Conservation (phyloP, 768 basidiomycete genomes). For the Mycena latifolia region DNA sequence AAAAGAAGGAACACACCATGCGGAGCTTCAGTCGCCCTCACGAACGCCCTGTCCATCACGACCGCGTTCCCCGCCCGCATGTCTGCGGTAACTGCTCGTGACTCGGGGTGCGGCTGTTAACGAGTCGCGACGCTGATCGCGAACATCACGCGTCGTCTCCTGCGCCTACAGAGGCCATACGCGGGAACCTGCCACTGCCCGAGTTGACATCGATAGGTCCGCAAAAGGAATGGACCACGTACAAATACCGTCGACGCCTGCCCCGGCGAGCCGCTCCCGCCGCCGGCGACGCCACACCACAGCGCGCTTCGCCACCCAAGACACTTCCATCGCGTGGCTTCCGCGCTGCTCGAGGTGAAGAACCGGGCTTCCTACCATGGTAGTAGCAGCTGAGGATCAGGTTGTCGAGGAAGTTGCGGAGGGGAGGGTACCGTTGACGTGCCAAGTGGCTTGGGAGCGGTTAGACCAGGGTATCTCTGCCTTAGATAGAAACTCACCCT, state of each 20-base stretch:
- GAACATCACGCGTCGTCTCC: slow-evolving; percentile 30
- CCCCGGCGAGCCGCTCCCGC: slow-evolving; percentile 90
- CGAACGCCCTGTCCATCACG: slow-evolving; percentile 91
- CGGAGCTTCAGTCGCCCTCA: slow-evolving; percentile 76
- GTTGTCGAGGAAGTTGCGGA: slow-evolving; percentile 89
- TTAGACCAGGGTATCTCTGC: too few relatives aligned
- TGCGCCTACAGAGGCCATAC: slow-evolving; percentile 71
- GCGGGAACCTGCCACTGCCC: slow-evolving; percentile 69
- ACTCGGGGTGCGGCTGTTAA: slow-evolving; percentile 20
- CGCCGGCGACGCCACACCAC: slow-evolving; percentile 94
- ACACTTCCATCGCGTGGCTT: slow-evolving; percentile 86
- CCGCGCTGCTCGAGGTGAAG: slow-evolving; percentile 79
- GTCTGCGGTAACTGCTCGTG: slow-evolving; percentile 59
- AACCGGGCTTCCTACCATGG: slow-evolving; percentile 81
- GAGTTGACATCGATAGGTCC: not conserved
- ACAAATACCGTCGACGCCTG: slow-evolving; percentile 91
- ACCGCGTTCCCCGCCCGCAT: slow-evolving; percentile 76
- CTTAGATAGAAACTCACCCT: slow-evolving; percentile 52
- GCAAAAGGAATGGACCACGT: slow-evolving; percentile 13
- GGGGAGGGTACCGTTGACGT: slow-evolving; percentile 87
- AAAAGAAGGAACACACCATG: too few relatives aligned
- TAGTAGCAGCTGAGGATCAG: slow-evolving; percentile 98
- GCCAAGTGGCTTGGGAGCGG: slow-evolving; percentile 89
- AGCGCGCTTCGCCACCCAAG: slow-evolving; percentile 92
- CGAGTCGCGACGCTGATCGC: too few relatives aligned